A percentile compares a stretch with the other conserved stretches of the same genome.
Conservation (phyloP, 73 alveolate species). For the Stentor coeruleus region DNA sequence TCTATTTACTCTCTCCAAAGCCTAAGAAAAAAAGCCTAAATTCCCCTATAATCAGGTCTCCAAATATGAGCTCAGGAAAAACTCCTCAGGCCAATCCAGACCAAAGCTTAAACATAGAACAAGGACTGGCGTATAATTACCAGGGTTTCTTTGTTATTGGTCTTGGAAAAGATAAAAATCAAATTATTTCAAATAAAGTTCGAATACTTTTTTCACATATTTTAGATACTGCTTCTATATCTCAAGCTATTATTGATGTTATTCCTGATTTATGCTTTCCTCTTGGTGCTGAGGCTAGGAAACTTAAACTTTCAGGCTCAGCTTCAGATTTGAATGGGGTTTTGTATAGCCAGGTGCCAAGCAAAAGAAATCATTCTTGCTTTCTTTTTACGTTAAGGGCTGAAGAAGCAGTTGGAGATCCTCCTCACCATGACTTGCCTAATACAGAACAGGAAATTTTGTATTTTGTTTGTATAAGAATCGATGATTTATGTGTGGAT, state of each 20-base stretch:
- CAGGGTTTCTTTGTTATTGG: neutral
- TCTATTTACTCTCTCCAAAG: too few species aligned
- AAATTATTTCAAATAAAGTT: neutral
- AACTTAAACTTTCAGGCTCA: conserved; percentile 11
- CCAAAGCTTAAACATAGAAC: neutral
- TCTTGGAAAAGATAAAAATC: neutral
- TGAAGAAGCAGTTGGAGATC: neutral
- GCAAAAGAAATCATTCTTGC: neutral
- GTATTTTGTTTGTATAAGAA: neutral
- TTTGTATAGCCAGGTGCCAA: neutral
- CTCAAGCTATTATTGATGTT: neutral
- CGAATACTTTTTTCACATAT: neutral
- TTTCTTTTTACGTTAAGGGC: neutral
- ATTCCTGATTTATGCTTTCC: neutral
- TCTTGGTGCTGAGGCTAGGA: neutral
- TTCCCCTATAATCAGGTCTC: too few species aligned
- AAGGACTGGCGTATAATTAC: too few species aligned
- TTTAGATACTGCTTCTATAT: neutral
- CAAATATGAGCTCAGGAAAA: too few species aligned
- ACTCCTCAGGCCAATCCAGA: neutral
- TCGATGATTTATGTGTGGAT: neutral
- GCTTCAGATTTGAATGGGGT: neutral
- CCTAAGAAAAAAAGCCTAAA: too few species aligned
- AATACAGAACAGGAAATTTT: neutral
- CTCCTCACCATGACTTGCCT: neutral